Percentiles rank a stretch among this genome's conserved stretches.
These are phyloP conservation scores for Coemansia sp. DNA, from an alignment of 192 early-diverging fungal species.

Conservation along the genomic window DNA sequence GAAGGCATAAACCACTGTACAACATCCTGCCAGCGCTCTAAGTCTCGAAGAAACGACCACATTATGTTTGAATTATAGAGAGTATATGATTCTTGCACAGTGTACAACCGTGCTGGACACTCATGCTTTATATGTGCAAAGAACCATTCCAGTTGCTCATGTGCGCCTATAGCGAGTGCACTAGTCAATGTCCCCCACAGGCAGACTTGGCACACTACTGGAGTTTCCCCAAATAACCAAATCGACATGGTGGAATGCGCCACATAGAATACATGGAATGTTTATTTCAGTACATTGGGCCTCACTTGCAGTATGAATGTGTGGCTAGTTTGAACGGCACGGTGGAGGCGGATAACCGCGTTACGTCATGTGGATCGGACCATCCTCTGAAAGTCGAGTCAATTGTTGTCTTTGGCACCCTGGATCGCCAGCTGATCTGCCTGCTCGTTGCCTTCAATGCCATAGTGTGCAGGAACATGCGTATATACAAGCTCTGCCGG, in stretches of 20 bases:
- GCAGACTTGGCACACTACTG: background rate
- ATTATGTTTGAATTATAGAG: background rate
- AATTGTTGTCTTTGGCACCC: conserved; percentile 7
- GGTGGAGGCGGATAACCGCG: background rate
- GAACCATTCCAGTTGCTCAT: background rate
- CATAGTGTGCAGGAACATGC: conserved; percentile 9
- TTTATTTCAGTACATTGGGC: background rate
- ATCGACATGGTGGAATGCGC: background rate
- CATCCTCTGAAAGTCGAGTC: background rate
- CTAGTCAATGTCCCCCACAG: background rate
- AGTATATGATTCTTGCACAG: background rate
- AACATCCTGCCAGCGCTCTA: conserved; percentile 11
- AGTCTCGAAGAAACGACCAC: conserved; percentile 6
- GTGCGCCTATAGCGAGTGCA: background rate
- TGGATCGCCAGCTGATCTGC: conserved; percentile 10
- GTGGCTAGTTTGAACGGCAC: background rate
- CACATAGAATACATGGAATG: background rate
- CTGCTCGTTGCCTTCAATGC: conserved; percentile 16
- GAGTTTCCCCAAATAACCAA: background rate
- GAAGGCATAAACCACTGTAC: conserved; percentile 54
- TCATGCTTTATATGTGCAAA: background rate
- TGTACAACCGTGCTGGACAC: too few relatives aligned
- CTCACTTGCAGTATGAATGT: background rate
- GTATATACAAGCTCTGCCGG: background rate
- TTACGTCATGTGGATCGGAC: background rate